A percentile compares a stretch with the other conserved stretches of the same genome.
These are phyloP conservation scores for Fusarium circinatum DNA, from an alignment of 2,329 filamentous ascomycete genomes.

Conservation along the genomic window DNA sequence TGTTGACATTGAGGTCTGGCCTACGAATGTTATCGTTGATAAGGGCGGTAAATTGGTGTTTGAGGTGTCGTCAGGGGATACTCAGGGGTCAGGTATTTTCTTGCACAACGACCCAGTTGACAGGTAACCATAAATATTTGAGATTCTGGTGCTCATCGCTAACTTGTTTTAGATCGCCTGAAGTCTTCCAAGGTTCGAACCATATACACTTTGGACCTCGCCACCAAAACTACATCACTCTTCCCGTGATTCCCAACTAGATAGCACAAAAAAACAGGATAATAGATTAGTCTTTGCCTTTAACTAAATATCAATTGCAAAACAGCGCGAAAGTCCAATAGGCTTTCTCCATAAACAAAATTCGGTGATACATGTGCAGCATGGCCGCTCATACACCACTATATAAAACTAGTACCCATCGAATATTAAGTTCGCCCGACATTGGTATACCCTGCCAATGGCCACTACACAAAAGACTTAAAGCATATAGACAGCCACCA, in stretches of 20 bases:
- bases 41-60: slow-evolving; percentile 63
- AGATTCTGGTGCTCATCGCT: not conserved
- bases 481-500: slow-evolving; percentile 11
- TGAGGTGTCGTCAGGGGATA: slow-evolving; percentile 66
- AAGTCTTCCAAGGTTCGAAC: slow-evolving; percentile 57
- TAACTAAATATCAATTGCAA: not conserved
- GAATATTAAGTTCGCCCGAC: slow-evolving; percentile 1
- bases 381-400: not conserved
- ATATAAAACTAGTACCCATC: not conserved
- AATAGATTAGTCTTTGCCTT: not conserved
- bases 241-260: slow-evolving; percentile 61
- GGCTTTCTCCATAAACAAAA: not conserved
- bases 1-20: slow-evolving; percentile 73
- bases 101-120: slow-evolving; percentile 62
- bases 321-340: not conserved
- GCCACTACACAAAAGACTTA: not conserved
- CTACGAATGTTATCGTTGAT: slow-evolving; percentile 66
- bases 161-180: slow-evolving; percentile 16
- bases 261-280: not conserved
- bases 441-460: not conserved
- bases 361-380: not conserved
- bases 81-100: slow-evolving; percentile 68
- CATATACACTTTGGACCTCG: slow-evolving; percentile 62
- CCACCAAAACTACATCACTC: slow-evolving; percentile 60
- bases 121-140: slow-evolving; percentile 45